phyloP scores from a whole-genome alignment of 257 asterid genomes.

The Solanum pimpinellifolium region DNA sequence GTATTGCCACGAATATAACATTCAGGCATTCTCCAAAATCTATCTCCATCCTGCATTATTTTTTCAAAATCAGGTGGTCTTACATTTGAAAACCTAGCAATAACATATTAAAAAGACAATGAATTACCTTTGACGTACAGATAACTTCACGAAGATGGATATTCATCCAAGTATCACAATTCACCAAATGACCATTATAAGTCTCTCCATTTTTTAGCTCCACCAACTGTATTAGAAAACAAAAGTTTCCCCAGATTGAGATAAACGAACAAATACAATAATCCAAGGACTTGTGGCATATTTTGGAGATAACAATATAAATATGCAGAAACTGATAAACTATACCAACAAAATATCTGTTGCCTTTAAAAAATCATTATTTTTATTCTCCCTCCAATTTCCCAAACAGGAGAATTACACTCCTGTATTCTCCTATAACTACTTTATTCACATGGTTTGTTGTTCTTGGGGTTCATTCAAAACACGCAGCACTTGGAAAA shows the following conservation, averaged over 20 bases:
- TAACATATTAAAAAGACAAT: neutral
- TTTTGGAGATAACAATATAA: neutral
- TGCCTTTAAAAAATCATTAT: neutral
- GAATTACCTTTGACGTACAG: conserved; percentile 85
- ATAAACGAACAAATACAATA: neutral
- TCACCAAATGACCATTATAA: conserved; percentile 89
- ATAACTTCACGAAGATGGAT: conserved; percentile 99
- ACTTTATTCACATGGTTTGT: neutral
- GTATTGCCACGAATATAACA: conserved; percentile 62
- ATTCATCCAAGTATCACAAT: conserved; percentile 98
- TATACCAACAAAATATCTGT: neutral
- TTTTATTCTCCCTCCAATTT: neutral
- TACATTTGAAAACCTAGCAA: neutral
- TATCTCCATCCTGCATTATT: conserved; percentile 77
- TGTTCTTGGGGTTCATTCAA: neutral
- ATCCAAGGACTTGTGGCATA: neutral
- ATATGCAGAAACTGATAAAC: neutral
- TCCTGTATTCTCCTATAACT: neutral
- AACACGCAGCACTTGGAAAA: neutral
- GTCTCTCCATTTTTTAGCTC: conserved; percentile 97
- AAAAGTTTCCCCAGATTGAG: neutral
- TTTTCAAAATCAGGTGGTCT: neutral
- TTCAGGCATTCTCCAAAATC: conserved; percentile 98
- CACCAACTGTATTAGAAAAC: conserved; percentile 47
- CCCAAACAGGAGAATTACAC: neutral